Base-by-base conservation (phyloP, 768 basidiomycete species). In the Agrocybe chaxingu region DNA sequence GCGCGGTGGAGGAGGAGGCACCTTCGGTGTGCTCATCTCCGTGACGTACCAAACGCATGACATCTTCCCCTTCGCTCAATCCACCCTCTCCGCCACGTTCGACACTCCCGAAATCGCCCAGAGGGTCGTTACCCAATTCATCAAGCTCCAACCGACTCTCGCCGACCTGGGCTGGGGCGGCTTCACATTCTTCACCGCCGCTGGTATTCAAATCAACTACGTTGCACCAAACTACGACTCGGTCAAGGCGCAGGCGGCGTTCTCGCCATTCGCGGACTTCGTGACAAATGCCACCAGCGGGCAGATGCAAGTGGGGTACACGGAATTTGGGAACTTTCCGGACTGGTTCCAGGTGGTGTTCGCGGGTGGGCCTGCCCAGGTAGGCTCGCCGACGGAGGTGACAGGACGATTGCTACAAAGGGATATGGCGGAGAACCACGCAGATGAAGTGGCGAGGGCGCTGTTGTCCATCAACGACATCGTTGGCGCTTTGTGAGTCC, bases 81-180 rank as follows among this genome's bases (percentile, higher is more conserved):
- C 60, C 13, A 36, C 40, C 12, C n/a, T 73, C 41, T 42, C 51
- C 1, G 66, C 62, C 7, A 71, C 69, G 51, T 62, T 67, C 40
- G 59, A 72, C 0, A 65, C 69, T 7, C 54, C 63, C 1, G 59
- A 62, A 4, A 50, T 56, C 1, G 60, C 69, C 0, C 47, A 62
- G n/a, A 60, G 59, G 0, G 61, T 76, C 24, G 49, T 67, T 6
- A 67, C 70, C 0, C 70, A 69, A 45, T 63, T 72, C 24, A 41
- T 76, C 24, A 70, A 58, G 24, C 53, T 66, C 12, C 68, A 65
- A 30, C 66, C 69, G 0, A 51, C 59, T 4, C 58, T 77, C n/a
- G 66, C 74, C 2, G 72, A 78, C 30, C 62, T 58, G 1, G 74
- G 72, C 1, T 79, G 75, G 77, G 70, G 71, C n/a, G 75, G 74